phyloP scores from a whole-genome alignment of 768 basidiomycete species.

The Auricularia sp. region DNA sequence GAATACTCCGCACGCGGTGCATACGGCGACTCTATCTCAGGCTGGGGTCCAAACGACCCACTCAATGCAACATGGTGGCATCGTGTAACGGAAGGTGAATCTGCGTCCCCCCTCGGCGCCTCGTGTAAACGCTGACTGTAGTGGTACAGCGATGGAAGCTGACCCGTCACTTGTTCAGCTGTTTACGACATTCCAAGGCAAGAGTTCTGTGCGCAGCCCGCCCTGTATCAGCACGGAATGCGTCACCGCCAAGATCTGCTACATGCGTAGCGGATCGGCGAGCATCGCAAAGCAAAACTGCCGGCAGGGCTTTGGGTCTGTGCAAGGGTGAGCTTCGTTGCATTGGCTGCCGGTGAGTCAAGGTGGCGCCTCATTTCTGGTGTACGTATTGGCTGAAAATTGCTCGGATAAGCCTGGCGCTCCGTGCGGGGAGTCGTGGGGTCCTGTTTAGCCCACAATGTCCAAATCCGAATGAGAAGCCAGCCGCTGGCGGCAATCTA shows the following conservation, averaged over 20 bases:
- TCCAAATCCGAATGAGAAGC: too few species aligned
- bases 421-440: too few species aligned
- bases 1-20: slow-evolving; percentile 66
- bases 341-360: too few species aligned
- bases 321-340: slow-evolving; percentile 24
- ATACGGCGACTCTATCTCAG: slow-evolving; percentile 47
- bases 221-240: slow-evolving; percentile 51
- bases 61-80: slow-evolving; percentile 83
- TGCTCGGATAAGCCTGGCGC: too few species aligned
- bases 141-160: slow-evolving; percentile 18
- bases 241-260: slow-evolving; percentile 59
- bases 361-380: too few species aligned
- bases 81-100: slow-evolving; percentile 59
- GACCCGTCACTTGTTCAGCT: slow-evolving; percentile 52
- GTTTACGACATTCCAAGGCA: slow-evolving; percentile 66
- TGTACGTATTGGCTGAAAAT: too few species aligned
- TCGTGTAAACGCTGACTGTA: not conserved
- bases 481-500: too few species aligned
- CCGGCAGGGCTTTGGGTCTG: slow-evolving; percentile 52
- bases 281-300: slow-evolving; percentile 54
- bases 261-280: slow-evolving; percentile 66
- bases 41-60: slow-evolving; percentile 56
- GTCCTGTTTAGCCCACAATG: too few species aligned
- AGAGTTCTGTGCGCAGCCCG: slow-evolving; percentile 44
- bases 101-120: not conserved